Percentiles rank a stretch among this genome's conserved stretches.
phyloP scores from a whole-genome alignment of 768 basidiomycete genomes.

The Lactarius sanguifluus region DNA sequence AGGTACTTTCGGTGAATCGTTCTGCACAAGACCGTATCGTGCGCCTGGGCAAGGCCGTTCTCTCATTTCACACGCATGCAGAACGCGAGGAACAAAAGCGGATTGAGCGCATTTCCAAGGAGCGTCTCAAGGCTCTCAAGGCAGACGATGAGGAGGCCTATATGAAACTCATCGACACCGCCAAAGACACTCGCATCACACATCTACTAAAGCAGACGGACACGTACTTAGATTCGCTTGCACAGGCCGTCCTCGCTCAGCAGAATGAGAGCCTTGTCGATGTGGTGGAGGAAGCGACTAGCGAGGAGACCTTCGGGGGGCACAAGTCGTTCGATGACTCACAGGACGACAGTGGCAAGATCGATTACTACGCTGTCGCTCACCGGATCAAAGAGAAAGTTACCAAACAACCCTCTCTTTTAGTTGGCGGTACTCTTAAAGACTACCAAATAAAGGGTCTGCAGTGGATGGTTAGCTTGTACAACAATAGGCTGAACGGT shows the following conservation, averaged over 20 bases:
- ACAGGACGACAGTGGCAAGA: slow-evolving; percentile 63
- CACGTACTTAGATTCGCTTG: slow-evolving; percentile 89
- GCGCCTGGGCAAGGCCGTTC: slow-evolving; percentile 72
- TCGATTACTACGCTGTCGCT: slow-evolving; percentile 96
- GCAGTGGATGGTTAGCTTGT: slow-evolving; percentile 98
- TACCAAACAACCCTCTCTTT: slow-evolving; percentile 64
- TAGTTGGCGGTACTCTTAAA: slow-evolving; percentile 87
- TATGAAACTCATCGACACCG: slow-evolving; percentile 97
- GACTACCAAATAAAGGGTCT: slow-evolving; percentile 94
- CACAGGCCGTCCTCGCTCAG: slow-evolving; percentile 90
- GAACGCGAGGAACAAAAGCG: slow-evolving; percentile 99
- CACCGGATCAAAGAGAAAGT: slow-evolving; percentile 90
- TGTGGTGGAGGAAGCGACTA: slow-evolving; percentile 61
- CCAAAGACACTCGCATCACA: slow-evolving; percentile 98
- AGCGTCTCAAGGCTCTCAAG: slow-evolving; percentile 96
- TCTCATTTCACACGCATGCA: slow-evolving; percentile 81
- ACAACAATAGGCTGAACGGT: slow-evolving; percentile 94
- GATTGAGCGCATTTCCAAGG: slow-evolving; percentile 93
- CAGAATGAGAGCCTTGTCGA: slow-evolving; percentile 62
- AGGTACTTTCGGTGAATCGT: slow-evolving; percentile 64
- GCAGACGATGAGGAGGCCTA: slow-evolving; percentile 99
- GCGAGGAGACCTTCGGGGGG: slow-evolving; percentile 90
- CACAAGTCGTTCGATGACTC: slow-evolving; percentile 63
- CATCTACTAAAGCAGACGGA: slow-evolving; percentile 95
- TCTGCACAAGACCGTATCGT: slow-evolving; percentile 56